A percentile compares a stretch with the other conserved stretches of the same genome.
phyloP scores from a whole-genome alignment of 2,329 filamentous ascomycete genomes.

The Pyrenophora tritici-repentis region DNA sequence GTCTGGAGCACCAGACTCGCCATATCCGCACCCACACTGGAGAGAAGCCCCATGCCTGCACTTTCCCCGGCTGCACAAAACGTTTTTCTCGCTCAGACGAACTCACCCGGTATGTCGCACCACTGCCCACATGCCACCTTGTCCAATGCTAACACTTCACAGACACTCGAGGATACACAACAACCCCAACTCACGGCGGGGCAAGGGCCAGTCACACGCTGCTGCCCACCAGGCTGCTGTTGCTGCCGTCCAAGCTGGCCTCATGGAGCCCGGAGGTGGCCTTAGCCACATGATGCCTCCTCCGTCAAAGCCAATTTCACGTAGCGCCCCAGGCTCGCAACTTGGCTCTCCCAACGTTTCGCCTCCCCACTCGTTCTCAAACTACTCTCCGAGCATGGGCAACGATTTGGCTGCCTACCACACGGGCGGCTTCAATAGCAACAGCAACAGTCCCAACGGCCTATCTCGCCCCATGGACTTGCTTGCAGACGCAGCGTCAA shows the following conservation, averaged over 20 bases:
- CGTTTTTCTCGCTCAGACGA: conserved; percentile 97
- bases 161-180: conserved; percentile 98
- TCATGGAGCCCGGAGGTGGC: conserved; percentile 57
- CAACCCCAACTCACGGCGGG: conserved; percentile 94
- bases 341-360: conserved; percentile 94
- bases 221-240: conserved; percentile 63
- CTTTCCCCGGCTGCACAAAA: conserved; percentile 94
- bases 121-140: neutral
- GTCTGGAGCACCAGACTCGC: conserved; percentile 87
- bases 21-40: conserved; percentile 98
- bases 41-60: conserved; percentile 96
- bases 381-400: conserved; percentile 62
- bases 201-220: conserved; percentile 75
- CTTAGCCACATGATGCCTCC: conserved; percentile 76
- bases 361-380: conserved; percentile 83
- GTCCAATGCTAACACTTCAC: conserved; percentile 15
- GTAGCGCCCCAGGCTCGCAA: conserved; percentile 85
- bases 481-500: conserved; percentile 70
- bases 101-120: conserved; percentile 62
- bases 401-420: conserved; percentile 64
- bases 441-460: conserved; percentile 53
- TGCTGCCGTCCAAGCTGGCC: conserved; percentile 55
- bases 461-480: conserved; percentile 66
- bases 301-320: conserved; percentile 73
- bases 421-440: conserved; percentile 27